A percentile compares a stretch with the other conserved stretches of the same genome.
These are phyloP conservation scores for Chlorella variabilis DNA, from an alignment of 163 green algal species.

Conservation along the genomic window DNA sequence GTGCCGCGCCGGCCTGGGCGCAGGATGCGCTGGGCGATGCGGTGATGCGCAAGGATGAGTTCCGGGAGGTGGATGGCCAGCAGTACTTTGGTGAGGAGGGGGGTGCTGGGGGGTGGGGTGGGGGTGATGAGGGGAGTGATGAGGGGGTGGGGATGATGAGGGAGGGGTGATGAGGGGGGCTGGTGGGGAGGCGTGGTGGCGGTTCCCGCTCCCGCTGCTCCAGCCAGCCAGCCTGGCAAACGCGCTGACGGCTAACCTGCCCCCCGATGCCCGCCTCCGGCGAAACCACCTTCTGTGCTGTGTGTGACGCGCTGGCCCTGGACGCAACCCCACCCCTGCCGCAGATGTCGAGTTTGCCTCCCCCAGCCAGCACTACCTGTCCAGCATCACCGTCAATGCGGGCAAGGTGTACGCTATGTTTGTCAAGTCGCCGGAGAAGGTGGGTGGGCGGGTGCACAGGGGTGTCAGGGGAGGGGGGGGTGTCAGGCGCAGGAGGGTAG, in stretches of 20 bases:
- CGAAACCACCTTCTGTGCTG: not conserved
- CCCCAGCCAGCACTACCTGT: conserved; percentile 69
- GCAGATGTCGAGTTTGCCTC: conserved; percentile 36
- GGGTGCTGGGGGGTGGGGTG: conserved; percentile 48
- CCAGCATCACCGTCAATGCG: conserved; percentile 75
- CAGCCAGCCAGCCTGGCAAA: too few species aligned
- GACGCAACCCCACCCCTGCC: not conserved
- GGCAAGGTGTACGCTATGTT: conserved; percentile 94
- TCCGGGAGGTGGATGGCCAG: conserved; percentile 67
- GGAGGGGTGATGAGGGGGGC: too few species aligned
- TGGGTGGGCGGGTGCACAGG: not conserved
- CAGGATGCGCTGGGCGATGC: conserved; percentile 67
- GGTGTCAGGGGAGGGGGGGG: not conserved
- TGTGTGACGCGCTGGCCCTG: not conserved
- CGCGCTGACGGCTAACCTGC: not conserved
- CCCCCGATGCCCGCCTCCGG: too few species aligned
- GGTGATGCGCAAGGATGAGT: conserved; percentile 36
- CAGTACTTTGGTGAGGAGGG: conserved; percentile 75
- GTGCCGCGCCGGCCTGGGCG: too few species aligned
- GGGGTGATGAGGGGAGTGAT: too few species aligned
- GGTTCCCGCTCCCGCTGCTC: too few species aligned
- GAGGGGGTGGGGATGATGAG: too few species aligned
- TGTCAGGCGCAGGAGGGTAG: too few species aligned
- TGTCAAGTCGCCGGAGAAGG: conserved; percentile 75
- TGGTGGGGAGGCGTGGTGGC: too few species aligned